Evolutionary conservation across 805 yeast genomes (phyloP), one percentile per base, ranked within the genome.

Genomic region (Debaryomyces castellii): DNA sequence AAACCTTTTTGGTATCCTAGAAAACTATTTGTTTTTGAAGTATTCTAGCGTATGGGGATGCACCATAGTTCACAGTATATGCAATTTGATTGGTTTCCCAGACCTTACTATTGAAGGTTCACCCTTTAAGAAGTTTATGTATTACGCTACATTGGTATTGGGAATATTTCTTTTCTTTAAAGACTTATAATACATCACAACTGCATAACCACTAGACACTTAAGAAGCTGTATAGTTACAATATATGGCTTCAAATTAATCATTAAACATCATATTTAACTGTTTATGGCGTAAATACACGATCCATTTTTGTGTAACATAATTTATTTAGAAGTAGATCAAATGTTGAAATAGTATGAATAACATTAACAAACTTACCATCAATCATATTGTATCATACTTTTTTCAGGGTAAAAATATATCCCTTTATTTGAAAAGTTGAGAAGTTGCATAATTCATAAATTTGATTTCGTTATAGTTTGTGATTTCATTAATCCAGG

Each of bases 31-130:
- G 7, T 81, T 78, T 50, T 50, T 84, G n/a, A 64, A 74, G 46
- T 73, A 81, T 16, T 39, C 72, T 20, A 77, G 76, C 42, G 52
- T 85, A 7, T 81, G 83, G 83, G 67, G 82, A 17, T 70, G 84
- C 21, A 62, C 83, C 8, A 61, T 74, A 1, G 81, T 79, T 4
- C 96, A 89, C 59, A 57, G 74, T 1, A 71, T 83, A 46, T 88
- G 96, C 60, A 89, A 89, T 59, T 63, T 74, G 43, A 69, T 83
- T 65, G 91, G 94, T 0, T 75, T 87, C 32, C 96, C 96, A 2
- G 50, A 48, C 2, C 12, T 63, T 16, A 51, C 45, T 2, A 48
- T 60, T 14, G 55, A 53, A 5, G 60, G 50, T 5, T 11, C 43
- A 2, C 10, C 36, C 1, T 23, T 43, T 12, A 64, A 72, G 64